Percentiles rank a stretch among this genome's conserved stretches.
Evolutionary conservation across 306 rosid species (phyloP).

Genomic region (Trifolium subterraneum): DNA sequence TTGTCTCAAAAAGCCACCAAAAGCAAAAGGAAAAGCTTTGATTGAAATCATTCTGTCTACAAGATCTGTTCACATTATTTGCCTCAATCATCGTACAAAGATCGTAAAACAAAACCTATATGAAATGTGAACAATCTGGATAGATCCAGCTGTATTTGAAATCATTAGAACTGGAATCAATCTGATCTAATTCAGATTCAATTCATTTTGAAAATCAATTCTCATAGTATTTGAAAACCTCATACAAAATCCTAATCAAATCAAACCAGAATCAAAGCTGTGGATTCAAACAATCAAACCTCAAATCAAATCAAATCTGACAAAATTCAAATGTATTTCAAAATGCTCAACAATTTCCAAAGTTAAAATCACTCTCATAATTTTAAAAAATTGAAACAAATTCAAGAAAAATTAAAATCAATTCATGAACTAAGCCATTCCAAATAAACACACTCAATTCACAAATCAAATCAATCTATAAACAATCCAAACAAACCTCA

Average conservation of each 20-base stretch:
- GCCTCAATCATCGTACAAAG: conserved; percentile 8
- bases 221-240: background rate
- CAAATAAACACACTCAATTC: conserved; percentile 2
- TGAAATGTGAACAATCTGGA: background rate
- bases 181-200: background rate
- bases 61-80: conserved; percentile 10
- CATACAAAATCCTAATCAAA: background rate
- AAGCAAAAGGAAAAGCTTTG: background rate
- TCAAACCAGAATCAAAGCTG: background rate
- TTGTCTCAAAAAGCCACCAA: background rate
- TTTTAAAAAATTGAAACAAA: background rate
- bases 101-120: background rate
- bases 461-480: background rate
- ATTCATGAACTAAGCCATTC: background rate
- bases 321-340: background rate
- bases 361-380: background rate
- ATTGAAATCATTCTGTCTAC: background rate
- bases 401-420: background rate
- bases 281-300: background rate
- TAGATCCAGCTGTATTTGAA: conserved; percentile 30
- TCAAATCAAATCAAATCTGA: background rate
- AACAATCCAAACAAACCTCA: conserved; percentile 12
- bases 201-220: background rate
- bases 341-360: conserved; percentile 17
- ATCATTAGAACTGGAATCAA: conserved; percentile 7